A percentile compares a stretch with the other conserved stretches of the same genome.
Evolutionary conservation across 768 basidiomycete genomes (phyloP).

Genomic region (Xerocomus brunneocitrinus): DNA sequence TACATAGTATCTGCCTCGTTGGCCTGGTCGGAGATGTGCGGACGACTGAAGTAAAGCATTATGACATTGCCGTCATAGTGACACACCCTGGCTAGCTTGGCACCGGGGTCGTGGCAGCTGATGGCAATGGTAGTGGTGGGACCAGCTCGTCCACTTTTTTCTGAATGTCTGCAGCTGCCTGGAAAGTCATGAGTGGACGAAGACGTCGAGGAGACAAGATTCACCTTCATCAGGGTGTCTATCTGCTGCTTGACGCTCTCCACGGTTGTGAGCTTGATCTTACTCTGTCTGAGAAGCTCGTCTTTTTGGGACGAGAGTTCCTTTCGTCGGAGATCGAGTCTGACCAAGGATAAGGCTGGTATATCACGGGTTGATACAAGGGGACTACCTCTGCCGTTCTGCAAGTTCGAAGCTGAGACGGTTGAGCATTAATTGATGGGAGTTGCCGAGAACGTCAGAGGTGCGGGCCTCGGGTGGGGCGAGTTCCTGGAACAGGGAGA

Average conservation of each 20-base stretch:
- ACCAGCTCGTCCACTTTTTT: conserved; percentile 73
- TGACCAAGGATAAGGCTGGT: conserved; percentile 27
- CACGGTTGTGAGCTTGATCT: conserved; percentile 62
- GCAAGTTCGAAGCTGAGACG: conserved; percentile 82
- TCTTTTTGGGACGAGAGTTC: conserved; percentile 70
- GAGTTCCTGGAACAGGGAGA: conserved; percentile 62
- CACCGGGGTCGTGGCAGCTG: conserved; percentile 25
- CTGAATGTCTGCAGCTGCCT: conserved; percentile 70
- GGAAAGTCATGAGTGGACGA: conserved; percentile 14
- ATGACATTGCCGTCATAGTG: not conserved
- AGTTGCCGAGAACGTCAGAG: conserved; percentile 55
- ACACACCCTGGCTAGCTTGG: conserved; percentile 12
- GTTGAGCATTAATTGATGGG: conserved; percentile 85
- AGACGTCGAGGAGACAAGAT: conserved; percentile 1
- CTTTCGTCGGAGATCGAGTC: conserved; percentile 66
- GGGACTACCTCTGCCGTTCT: conserved; percentile 75
- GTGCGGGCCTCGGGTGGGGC: conserved; percentile 68
- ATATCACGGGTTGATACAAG: not conserved
- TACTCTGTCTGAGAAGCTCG: conserved; percentile 75
- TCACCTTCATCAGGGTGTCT: conserved; percentile 70
- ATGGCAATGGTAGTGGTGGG: conserved; percentile 35
- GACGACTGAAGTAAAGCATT: not conserved
- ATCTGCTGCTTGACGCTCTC: conserved; percentile 78
- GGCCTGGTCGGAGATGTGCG: not conserved
- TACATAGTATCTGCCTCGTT: conserved; percentile 13